phyloP scores from a whole-genome alignment of 495 filamentous ascomycete genomes.

The Annulohypoxylon maeteangense region DNA sequence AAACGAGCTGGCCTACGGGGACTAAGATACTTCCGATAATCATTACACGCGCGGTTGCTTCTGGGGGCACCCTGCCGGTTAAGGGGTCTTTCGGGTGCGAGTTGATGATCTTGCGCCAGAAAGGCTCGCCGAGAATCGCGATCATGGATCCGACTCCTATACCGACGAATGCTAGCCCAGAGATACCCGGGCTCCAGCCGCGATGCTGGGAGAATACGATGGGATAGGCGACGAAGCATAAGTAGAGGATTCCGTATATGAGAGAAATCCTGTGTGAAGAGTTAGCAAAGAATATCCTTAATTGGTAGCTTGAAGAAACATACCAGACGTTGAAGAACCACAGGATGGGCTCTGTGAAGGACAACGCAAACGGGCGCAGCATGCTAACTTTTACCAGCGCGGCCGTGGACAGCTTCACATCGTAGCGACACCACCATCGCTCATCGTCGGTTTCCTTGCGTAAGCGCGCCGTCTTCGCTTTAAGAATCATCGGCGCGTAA shows the following conservation, averaged over 20 bases:
- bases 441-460: slow-evolving; percentile 80
- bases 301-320: background rate
- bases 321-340: slow-evolving; percentile 82
- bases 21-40: slow-evolving; percentile 74
- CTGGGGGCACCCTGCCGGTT: slow-evolving; percentile 74
- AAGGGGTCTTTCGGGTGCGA: slow-evolving; percentile 71
- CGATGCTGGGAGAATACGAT: slow-evolving; percentile 79
- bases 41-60: slow-evolving; percentile 78
- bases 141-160: slow-evolving; percentile 81
- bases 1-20: slow-evolving; percentile 78
- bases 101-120: slow-evolving; percentile 79
- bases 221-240: slow-evolving; percentile 87
- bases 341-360: slow-evolving; percentile 84
- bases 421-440: slow-evolving; percentile 81
- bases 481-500: slow-evolving; percentile 78
- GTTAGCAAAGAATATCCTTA: background rate
- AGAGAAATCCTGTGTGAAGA: slow-evolving; percentile 55
- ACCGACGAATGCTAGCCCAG: slow-evolving; percentile 81
- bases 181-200: slow-evolving; percentile 76
- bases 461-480: slow-evolving; percentile 70
- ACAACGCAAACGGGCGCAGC: slow-evolving; percentile 79
- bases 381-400: slow-evolving; percentile 73
- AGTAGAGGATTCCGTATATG: slow-evolving; percentile 78
- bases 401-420: slow-evolving; percentile 63
- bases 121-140: slow-evolving; percentile 72